A percentile compares a stretch with the other conserved stretches of the same genome.
These are phyloP conservation scores for Priceomyces medius DNA, from an alignment of 805 yeast species.

Conservation along the genomic window DNA sequence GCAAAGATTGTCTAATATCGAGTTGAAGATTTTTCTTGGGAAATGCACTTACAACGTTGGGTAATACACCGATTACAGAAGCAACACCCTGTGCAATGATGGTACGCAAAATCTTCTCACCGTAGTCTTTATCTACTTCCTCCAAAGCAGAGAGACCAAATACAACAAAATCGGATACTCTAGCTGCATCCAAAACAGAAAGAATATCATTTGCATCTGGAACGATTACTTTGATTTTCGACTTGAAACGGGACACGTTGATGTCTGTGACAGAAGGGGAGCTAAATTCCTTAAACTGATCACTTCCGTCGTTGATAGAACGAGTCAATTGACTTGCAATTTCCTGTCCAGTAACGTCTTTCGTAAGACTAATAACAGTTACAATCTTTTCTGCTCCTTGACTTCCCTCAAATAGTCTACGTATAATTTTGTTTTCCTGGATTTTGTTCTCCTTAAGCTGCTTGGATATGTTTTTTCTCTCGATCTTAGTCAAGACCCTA, in stretches of 20 bases:
- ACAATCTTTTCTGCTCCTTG: conserved; percentile 82
- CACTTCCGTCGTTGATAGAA: conserved; percentile 34
- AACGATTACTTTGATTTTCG: conserved; percentile 68
- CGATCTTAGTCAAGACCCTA: conserved; percentile 46
- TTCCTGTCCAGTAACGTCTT: conserved; percentile 58
- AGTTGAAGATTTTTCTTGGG: conserved; percentile 74
- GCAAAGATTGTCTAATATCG: conserved; percentile 50
- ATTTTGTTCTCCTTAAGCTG: conserved; percentile 79
- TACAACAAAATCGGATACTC: conserved; percentile 83
- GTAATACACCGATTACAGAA: conserved; percentile 72
- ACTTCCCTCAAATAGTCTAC: conserved; percentile 76
- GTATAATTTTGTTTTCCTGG: conserved; percentile 51
- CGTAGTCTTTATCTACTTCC: conserved; percentile 76
- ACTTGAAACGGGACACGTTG: conserved; percentile 64
- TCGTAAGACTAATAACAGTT: conserved; percentile 75
- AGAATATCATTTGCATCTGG: conserved; percentile 69
- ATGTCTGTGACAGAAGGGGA: conserved; percentile 53
- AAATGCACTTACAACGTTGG: conserved; percentile 65
- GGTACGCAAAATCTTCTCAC: conserved; percentile 88
- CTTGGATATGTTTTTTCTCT: conserved; percentile 74
- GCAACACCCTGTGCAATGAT: conserved; percentile 91
- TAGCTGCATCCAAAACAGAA: conserved; percentile 79
- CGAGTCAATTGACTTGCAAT: conserved; percentile 54
- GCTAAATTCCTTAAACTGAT: conserved; percentile 27
- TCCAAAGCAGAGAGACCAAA: conserved; percentile 85